Evolutionary conservation across 1,284 basidiomycete genomes (phyloP), one percentile per base, ranked within the genome.

Genomic region (Cronartium quercuum): DNA sequence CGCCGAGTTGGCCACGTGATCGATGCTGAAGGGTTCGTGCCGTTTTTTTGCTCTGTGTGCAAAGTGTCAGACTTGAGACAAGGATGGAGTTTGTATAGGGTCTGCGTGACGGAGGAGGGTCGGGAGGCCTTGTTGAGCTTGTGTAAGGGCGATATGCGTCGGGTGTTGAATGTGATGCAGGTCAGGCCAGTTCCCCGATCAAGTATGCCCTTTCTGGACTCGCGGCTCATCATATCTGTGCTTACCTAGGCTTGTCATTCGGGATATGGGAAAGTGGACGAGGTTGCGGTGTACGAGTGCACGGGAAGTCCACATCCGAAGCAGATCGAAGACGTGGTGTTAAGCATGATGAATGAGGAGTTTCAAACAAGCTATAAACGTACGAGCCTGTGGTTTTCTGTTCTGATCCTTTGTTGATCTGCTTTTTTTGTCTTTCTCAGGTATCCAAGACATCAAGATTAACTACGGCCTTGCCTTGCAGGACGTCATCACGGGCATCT

Each of bases 101-200:
- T 94, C 76, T 91, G 91, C 66, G 80, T 98, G 42, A 92, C 91
- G 0, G 85, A 87, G 0, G 92, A 94, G 68, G 96, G 95, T 4
- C 90, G 90, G 81, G 86, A 88, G 62, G 95, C 96, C 3, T 84
- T 99, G 44, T 85, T 98, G 58, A 96, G 92, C 81, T 86, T 99
- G 9, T 94, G 92, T 0, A 90, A 89, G 78, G 96, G 96, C 37
- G 96, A 99, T 82, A 99, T 99, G 96, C 89, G 96, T 77, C 86
- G 96, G 69, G 95, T 94, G 0, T 85, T 99, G 58, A 98, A 97
- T 81, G 90, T 99, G 47, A 85, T 98, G 10, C 95, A 99, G 80
- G 84, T 84, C 13, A 40, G 81, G 76, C 38, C 15, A 21, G 15
- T n/a, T 18, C 18, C 24, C 57, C 12, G 15, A 57, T 44, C 18